Evolutionary conservation across 768 basidiomycete genomes (phyloP).

Genomic region (Pisolithus albus): DNA sequence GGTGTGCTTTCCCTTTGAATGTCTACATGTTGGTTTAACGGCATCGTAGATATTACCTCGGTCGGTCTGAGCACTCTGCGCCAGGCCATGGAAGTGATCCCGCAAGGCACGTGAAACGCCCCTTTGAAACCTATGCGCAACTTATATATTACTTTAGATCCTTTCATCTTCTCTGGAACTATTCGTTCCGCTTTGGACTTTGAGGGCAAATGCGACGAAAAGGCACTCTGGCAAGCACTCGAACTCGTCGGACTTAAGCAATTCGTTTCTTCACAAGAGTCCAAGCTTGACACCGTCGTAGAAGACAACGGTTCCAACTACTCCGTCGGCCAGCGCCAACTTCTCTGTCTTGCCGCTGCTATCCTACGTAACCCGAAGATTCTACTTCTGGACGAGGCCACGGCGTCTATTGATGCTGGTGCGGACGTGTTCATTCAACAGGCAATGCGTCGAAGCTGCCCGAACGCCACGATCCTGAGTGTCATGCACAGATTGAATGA

Average conservation of each 20-base stretch:
- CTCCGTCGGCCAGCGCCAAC: slow-evolving; percentile 87
- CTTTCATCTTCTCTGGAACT: slow-evolving; percentile 28
- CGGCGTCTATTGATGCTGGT: slow-evolving; percentile 76
- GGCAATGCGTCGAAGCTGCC: slow-evolving; percentile 25
- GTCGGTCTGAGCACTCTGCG: slow-evolving; percentile 42
- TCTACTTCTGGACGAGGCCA: slow-evolving; percentile 27
- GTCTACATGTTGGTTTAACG: slow-evolving; percentile 66
- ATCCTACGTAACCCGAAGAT: slow-evolving; percentile 27
- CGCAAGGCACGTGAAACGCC: slow-evolving; percentile 16
- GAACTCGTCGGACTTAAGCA: slow-evolving; percentile 47
- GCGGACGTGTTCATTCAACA: slow-evolving; percentile 65
- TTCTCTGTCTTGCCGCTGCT: slow-evolving; percentile 50
- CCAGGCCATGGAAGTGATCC: slow-evolving; percentile 24
- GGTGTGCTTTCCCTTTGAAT: slow-evolving; percentile 51
- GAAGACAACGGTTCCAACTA: slow-evolving; percentile 71
- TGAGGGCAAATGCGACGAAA: slow-evolving; percentile 17
- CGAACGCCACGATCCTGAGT: slow-evolving; percentile 22
- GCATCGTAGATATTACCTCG: slow-evolving; percentile 73
- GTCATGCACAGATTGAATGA: slow-evolving; percentile 28
- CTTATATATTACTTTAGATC: slow-evolving; percentile 11
- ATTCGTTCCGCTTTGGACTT: slow-evolving; percentile 25
- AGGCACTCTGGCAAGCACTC: slow-evolving; percentile 35
- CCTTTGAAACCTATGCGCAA: neutral
- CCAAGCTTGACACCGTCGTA: slow-evolving; percentile 66
- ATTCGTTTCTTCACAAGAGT: slow-evolving; percentile 69